Evolutionary conservation across 1,284 basidiomycete genomes (phyloP).

Genomic region (Ustilago tritici): DNA sequence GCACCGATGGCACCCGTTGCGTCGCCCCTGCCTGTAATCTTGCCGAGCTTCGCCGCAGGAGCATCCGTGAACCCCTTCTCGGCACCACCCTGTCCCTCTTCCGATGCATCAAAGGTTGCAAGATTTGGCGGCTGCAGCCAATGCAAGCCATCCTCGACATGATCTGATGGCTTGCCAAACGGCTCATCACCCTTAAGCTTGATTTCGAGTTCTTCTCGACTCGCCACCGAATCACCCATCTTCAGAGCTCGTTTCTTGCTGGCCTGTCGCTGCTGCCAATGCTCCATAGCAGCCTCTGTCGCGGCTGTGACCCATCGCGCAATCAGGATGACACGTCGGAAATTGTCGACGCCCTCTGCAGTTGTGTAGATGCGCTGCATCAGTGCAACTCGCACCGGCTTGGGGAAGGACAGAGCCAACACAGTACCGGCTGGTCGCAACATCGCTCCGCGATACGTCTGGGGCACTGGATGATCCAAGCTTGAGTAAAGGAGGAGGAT

Average conservation of each 20-base stretch:
- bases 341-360: slow-evolving; percentile 46
- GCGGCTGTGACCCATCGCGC: slow-evolving; percentile 41
- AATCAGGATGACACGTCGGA: slow-evolving; percentile 43
- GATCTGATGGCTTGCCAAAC: slow-evolving; percentile 19
- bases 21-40: slow-evolving; percentile 35
- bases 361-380: slow-evolving; percentile 52
- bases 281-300: slow-evolving; percentile 43
- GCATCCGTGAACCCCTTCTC: slow-evolving; percentile 10
- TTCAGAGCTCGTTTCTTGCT: not conserved
- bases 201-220: slow-evolving; percentile 9
- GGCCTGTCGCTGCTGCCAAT: slow-evolving; percentile 27
- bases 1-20: slow-evolving; percentile 33
- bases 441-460: slow-evolving; percentile 23
- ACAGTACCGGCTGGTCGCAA: slow-evolving; percentile 28
- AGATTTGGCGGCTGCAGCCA: slow-evolving; percentile 37
- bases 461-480: slow-evolving; percentile 30
- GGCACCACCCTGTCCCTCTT: slow-evolving; percentile 1
- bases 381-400: slow-evolving; percentile 23
- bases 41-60: slow-evolving; percentile 25
- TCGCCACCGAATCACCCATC: not conserved
- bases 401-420: slow-evolving; percentile 29
- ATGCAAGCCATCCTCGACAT: slow-evolving; percentile 3
- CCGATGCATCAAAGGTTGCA: slow-evolving; percentile 22
- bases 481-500: slow-evolving; percentile 43
- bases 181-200: slow-evolving; percentile 34